phyloP scores from a whole-genome alignment of 108 stramenopile genomes.

The Pseudonitzschia delicatissima region DNA sequence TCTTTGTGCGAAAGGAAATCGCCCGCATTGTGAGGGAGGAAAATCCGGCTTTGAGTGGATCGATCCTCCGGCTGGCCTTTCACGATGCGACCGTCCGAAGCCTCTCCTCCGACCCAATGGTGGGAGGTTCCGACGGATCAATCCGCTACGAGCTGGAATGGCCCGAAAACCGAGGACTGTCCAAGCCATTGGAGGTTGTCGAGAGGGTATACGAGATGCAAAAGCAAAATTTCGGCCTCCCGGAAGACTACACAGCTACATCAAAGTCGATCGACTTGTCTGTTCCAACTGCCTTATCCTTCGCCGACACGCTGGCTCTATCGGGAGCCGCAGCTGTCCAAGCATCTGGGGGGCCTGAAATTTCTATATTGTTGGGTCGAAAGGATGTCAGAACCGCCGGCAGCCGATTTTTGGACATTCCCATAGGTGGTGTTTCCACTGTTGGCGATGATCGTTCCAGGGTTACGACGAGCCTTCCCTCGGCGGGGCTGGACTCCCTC shows the following conservation, averaged over 20 bases:
- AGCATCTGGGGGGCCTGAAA: slow-evolving; percentile 41
- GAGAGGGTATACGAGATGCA: slow-evolving; percentile 12
- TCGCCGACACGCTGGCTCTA: slow-evolving; percentile 62
- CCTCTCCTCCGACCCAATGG: not conserved
- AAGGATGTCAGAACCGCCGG: slow-evolving; percentile 38
- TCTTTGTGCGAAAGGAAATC: not conserved
- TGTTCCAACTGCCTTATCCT: slow-evolving; percentile 14
- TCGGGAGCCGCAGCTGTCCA: slow-evolving; percentile 50
- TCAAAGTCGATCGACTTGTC: not conserved
- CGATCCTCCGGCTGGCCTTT: slow-evolving; percentile 55
- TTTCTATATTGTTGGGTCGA: slow-evolving; percentile 43
- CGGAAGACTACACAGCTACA: not conserved
- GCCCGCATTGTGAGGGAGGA: not conserved
- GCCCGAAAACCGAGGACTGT: slow-evolving; percentile 54
- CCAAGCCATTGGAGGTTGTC: slow-evolving; percentile 42
- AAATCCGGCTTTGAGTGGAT: slow-evolving; percentile 35
- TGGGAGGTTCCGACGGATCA: slow-evolving; percentile 57
- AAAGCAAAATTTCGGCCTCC: not conserved
- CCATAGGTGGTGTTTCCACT: slow-evolving; percentile 2
- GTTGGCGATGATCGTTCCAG: slow-evolving; percentile 25
- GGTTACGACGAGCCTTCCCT: slow-evolving; percentile 48
- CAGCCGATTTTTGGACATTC: slow-evolving; percentile 17
- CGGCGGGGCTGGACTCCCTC: slow-evolving; percentile 51
- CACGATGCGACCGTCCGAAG: slow-evolving; percentile 54
- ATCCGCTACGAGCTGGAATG: slow-evolving; percentile 57